Conservation (phyloP, 768 basidiomycete genomes). For the Trametes cubensis region DNA sequence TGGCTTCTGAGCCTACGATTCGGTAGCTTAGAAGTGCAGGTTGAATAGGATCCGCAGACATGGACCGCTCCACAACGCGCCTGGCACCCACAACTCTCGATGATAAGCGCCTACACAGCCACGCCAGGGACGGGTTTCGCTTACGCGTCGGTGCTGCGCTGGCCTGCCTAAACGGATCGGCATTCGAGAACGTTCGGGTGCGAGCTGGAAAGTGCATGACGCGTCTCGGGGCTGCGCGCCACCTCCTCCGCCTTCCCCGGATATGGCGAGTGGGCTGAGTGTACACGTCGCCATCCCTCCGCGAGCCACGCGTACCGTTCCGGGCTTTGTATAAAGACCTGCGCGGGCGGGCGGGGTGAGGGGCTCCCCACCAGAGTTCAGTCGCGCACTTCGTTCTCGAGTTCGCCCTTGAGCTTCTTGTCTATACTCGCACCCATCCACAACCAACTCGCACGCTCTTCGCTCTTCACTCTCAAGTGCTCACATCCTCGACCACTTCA, state of each 20-base stretch:
- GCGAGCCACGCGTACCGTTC: neutral
- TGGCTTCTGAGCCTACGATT: no score
- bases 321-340: constrained; percentile 5
- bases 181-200: constrained; percentile 12
- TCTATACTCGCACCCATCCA: neutral
- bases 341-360: neutral
- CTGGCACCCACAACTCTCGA: no score
- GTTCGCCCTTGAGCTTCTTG: constrained; percentile 12
- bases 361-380: constrained; percentile 8
- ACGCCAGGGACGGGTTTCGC: neutral
- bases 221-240: constrained; percentile 1
- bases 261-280: no score
- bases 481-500: neutral
- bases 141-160: no score
- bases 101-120: neutral
- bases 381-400: constrained; percentile 4
- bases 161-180: neutral
- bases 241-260: no score
- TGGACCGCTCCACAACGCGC: no score
- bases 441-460: neutral
- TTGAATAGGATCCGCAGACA: no score
- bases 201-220: constrained; percentile 1
- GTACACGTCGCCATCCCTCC: neutral
- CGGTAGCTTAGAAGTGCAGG: no score
- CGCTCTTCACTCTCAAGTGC: no score